phyloP scores from a whole-genome alignment of 2,329 filamentous ascomycete species.

The Ophiocordyceps unilateralis region DNA sequence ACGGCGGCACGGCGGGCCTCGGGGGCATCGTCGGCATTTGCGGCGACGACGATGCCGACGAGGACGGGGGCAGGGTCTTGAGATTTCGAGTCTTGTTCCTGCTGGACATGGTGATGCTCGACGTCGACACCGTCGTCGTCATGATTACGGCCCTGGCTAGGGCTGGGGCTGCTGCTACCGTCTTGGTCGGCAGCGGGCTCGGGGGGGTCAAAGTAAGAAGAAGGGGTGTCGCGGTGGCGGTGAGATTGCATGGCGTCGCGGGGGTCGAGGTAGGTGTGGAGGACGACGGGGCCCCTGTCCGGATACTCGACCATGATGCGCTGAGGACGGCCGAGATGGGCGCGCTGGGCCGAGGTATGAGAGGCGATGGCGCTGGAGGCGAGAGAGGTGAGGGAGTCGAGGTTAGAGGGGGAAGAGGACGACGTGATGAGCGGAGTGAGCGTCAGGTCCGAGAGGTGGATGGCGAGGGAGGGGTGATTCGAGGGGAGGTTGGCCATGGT shows the following conservation, averaged over 20 bases:
- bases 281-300: conserved; percentile 21
- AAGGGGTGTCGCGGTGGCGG: neutral
- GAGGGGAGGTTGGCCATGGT: conserved; percentile 24
- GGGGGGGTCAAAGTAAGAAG: neutral
- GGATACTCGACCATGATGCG: conserved; percentile 42
- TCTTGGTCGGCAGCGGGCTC: too few relatives aligned
- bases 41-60: conserved; percentile 35
- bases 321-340: conserved; percentile 34
- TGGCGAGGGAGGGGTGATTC: conserved; percentile 31
- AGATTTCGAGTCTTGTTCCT: conserved; percentile 4
- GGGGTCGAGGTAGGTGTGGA: conserved; percentile 29
- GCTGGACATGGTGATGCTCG: neutral
- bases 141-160: neutral
- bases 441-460: conserved; percentile 39
- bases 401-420: conserved; percentile 20
- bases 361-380: conserved; percentile 34
- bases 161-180: too few relatives aligned
- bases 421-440: conserved; percentile 39
- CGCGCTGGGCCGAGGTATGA: conserved; percentile 32
- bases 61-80: conserved; percentile 30
- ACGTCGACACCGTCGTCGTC: neutral
- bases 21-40: conserved; percentile 24
- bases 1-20: conserved; percentile 36
- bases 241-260: conserved; percentile 6
- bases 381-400: conserved; percentile 33